These are phyloP conservation scores for Solidago caesia DNA, from an alignment of 129 eudicot species.

Conservation along the genomic window DNA sequence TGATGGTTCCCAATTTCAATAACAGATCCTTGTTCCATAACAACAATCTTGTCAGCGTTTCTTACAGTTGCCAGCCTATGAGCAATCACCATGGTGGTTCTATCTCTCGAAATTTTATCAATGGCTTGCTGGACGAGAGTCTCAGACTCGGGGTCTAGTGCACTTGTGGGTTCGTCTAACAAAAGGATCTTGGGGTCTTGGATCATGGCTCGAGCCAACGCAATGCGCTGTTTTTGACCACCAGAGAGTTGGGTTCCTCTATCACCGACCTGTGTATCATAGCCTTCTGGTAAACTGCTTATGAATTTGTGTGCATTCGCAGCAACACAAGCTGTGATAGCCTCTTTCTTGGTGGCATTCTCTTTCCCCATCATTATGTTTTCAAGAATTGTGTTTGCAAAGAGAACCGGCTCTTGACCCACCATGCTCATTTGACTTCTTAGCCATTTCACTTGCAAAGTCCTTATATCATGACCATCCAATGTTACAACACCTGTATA, in stretches of 20 bases:
- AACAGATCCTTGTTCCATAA: conserved; percentile 65
- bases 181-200: conserved; percentile 79
- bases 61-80: conserved; percentile 79
- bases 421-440: conserved; percentile 89
- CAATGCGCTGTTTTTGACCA: conserved; percentile 80
- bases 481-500: conserved; percentile 55
- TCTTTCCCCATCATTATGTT: conserved; percentile 87
- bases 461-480: conserved; percentile 80
- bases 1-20: conserved; percentile 69
- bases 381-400: conserved; percentile 64
- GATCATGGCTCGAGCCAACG: conserved; percentile 85
- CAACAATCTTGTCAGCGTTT: conserved; percentile 67
- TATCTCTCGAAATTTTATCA: conserved; percentile 58
- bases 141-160: conserved; percentile 79
- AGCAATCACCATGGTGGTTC: conserved; percentile 85
- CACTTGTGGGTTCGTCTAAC: conserved; percentile 84
- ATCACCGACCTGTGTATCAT: conserved; percentile 80
- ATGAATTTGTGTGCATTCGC: conserved; percentile 80
- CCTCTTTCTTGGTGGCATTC: conserved; percentile 73
- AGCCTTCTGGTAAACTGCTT: conserved; percentile 59
- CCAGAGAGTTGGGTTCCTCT: conserved; percentile 84
- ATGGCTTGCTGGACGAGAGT: conserved; percentile 69
- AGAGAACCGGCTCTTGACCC: conserved; percentile 88
- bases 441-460: conserved; percentile 80
- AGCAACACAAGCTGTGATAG: conserved; percentile 60